phyloP scores from a whole-genome alignment of 2,329 filamentous ascomycete genomes.

The Aspergillus chevalieri region DNA sequence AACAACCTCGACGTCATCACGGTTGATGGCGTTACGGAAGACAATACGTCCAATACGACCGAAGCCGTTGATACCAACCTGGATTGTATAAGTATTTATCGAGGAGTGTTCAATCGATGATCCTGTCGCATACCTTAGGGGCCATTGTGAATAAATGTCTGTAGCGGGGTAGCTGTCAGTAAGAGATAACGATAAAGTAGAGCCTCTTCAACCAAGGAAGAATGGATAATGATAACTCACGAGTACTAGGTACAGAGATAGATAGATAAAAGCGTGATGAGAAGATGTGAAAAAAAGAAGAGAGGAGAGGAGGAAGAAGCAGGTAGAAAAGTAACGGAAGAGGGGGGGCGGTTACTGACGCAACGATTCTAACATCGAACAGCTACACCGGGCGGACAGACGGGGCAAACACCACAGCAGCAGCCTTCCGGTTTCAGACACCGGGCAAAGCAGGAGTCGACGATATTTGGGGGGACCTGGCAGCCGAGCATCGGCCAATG shows the following conservation, averaged over 20 bases:
- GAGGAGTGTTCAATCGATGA: constrained; percentile 20
- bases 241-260: not conserved
- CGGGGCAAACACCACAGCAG: constrained; percentile 21
- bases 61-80: constrained; percentile 97
- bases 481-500: constrained; percentile 22
- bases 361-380: not conserved
- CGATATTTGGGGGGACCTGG: constrained; percentile 28
- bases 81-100: too few relatives aligned
- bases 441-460: constrained; percentile 39
- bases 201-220: too few relatives aligned
- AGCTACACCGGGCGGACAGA: constrained; percentile 24
- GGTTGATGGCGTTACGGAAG: constrained; percentile 95
- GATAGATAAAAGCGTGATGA: not conserved
- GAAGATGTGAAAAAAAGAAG: constrained; percentile 2
- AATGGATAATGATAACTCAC: too few relatives aligned
- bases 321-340: constrained; percentile 9
- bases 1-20: constrained; percentile 82
- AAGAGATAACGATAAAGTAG: constrained; percentile 1
- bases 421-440: constrained; percentile 37
- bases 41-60: constrained; percentile 98
- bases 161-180: constrained; percentile 27
- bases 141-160: constrained; percentile 26
- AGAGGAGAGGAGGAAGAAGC: constrained; percentile 11
- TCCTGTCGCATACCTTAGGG: constrained; percentile 16
- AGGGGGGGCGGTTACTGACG: not conserved